These are phyloP conservation scores for Saccharum officinarum DNA, from an alignment of 176 grass and related monocot genomes.

Conservation along the genomic window DNA sequence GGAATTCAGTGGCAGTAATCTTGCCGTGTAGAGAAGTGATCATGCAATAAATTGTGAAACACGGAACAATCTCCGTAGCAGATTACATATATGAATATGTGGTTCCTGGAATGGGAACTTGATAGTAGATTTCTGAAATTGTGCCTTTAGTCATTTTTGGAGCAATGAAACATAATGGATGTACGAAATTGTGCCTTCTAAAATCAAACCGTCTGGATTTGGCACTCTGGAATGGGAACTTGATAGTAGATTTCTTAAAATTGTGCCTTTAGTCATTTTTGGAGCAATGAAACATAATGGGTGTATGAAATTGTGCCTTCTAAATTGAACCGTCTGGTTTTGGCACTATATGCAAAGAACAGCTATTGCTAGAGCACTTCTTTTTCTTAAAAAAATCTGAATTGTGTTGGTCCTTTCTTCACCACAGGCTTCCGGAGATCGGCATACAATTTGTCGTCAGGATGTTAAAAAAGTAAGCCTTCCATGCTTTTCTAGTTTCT, in stretches of 20 bases:
- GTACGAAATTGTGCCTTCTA: not conserved
- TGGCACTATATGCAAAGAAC: too few species aligned
- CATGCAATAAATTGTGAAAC: not conserved
- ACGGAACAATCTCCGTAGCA: not conserved
- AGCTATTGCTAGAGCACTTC: not conserved
- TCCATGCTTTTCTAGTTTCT: slow-evolving; percentile 21
- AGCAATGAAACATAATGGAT: not conserved
- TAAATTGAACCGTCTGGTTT: too few species aligned
- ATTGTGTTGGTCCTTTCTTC: slow-evolving; percentile 16
- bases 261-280: too few species aligned
- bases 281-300: too few species aligned
- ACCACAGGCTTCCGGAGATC: slow-evolving; percentile 57
- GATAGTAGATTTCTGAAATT: not conserved
- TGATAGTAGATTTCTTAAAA: too few species aligned
- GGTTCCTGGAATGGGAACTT: not conserved
- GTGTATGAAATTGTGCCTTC: too few species aligned
- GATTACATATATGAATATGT: not conserved
- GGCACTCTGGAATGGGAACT: not conserved
- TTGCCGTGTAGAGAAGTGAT: not conserved
- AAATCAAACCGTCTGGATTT: not conserved
- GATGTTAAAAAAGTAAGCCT: slow-evolving; percentile 74
- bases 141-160: not conserved
- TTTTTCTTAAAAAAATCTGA: not conserved
- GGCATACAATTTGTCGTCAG: slow-evolving; percentile 80
- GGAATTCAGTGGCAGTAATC: not conserved